These are phyloP conservation scores for Tetrahymena thermophila DNA, from an alignment of 73 alveolate genomes.

Conservation along the genomic window DNA sequence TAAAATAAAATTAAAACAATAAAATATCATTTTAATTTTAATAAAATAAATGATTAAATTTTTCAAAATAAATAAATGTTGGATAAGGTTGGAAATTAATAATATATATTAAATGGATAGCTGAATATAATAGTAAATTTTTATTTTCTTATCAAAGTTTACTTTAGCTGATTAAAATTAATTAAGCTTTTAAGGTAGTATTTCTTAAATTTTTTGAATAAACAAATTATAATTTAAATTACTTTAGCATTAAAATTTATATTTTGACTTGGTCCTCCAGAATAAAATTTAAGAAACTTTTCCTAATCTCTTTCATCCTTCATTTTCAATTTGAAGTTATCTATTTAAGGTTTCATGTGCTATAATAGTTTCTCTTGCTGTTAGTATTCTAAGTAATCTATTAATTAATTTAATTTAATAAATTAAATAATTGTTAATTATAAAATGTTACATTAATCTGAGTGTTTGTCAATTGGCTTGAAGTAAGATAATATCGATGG, in stretches of 20 bases:
- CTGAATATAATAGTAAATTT: too few relatives aligned
- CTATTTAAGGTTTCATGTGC: neutral
- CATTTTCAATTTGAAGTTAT: neutral
- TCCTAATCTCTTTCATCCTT: neutral
- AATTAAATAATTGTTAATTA: neutral
- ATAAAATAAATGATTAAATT: too few relatives aligned
- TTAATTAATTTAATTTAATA: neutral
- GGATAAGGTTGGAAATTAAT: too few relatives aligned
- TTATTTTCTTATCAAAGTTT: too few relatives aligned
- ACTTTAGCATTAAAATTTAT: neutral
- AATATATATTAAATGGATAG: too few relatives aligned
- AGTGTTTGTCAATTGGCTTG: neutral
- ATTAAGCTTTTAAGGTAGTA: too few relatives aligned
- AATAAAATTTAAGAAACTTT: neutral
- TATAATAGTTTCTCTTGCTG: neutral
- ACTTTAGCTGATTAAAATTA: too few relatives aligned
- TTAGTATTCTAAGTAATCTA: neutral
- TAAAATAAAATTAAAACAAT: too few relatives aligned
- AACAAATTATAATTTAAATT: neutral
- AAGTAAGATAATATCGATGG: neutral
- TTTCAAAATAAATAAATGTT: too few relatives aligned
- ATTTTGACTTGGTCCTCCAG: neutral
- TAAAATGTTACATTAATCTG: neutral
- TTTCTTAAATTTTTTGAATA: neutral
- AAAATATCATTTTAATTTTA: too few relatives aligned